Base-by-base conservation (phyloP, 2,329 filamentous ascomycete species). In the Plectosphaerella sp. region DNA sequence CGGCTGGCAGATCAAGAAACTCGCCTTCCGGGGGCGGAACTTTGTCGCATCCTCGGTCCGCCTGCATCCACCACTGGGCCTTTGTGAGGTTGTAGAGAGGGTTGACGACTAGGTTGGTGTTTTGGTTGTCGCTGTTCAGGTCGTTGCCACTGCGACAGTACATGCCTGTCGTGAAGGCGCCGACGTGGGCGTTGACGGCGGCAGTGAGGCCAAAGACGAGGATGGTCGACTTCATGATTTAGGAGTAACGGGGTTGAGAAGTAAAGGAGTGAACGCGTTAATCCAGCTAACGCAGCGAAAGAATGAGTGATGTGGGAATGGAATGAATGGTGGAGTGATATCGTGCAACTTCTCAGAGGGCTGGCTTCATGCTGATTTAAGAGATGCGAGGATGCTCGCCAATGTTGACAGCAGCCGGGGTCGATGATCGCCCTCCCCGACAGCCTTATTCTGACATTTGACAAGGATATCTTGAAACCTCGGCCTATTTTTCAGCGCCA, bases 61-160 rank as follows among this genome's bases (percentile, higher is more conserved):
- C 67, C 54, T 79, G 76, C 66, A 77, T 76, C 75, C 75, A 79
- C 74, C 75, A 78, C n/a, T 76, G 56, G 20, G 63, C 61, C 51
- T 72, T 68, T 15, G 65, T 55, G n/a, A 77, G 69, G 25, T 75
- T 56, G 58, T 69, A 77, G 22, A 79, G 67, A 4, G 76, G 76
- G 48, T 68, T 64, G n/a, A 78, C 73, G 18, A 65, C 71, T 1
- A 67, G 62, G 56, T 75, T 75, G 91, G 63, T 76, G 62, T 79
- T 77, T 42, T 55, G 57, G 48, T 72, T 59, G 42, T 75, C 69
- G 16, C 62, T 52, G 4, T 56, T 56, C 16, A 64, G 54, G 48
- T 68, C 58, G 49, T 63, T 64, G 37, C 66, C 66, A 22, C 63
- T 63, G 15, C 58, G 52, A 36, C 58, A 59, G 51, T 49, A 59